Conservation (phyloP, 2,329 filamentous ascomycete genomes). For the Cadophora sp. region DNA sequence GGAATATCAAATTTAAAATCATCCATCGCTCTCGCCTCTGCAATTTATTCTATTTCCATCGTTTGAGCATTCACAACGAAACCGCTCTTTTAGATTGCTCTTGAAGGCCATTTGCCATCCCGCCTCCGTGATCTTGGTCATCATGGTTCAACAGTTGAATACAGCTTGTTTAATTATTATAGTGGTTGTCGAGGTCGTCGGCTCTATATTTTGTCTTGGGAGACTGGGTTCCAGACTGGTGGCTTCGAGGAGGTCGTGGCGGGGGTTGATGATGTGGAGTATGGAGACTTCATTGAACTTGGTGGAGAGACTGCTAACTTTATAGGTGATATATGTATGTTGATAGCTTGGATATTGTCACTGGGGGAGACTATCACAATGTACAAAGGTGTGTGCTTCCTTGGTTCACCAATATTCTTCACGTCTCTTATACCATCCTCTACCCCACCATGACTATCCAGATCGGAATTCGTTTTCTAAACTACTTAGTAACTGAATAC, state of each 20-base stretch:
- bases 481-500: constrained; percentile 28
- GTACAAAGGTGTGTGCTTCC: constrained; percentile 14
- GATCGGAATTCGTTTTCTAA: not conserved
- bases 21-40: not conserved
- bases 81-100: constrained; percentile 1
- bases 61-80: not conserved
- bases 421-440: not conserved
- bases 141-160: constrained; percentile 44
- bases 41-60: not conserved
- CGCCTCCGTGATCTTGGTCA: not conserved
- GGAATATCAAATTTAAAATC: not conserved
- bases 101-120: not conserved
- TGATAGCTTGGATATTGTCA: constrained; percentile 28
- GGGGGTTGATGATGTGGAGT: constrained; percentile 34
- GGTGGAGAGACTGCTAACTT: not conserved
- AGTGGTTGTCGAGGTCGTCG: constrained; percentile 27
- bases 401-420: not conserved
- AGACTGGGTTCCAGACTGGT: constrained; percentile 28
- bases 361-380: constrained; percentile 18
- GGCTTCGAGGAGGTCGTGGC: constrained; percentile 22
- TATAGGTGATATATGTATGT: constrained; percentile 32
- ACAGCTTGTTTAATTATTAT: constrained; percentile 31
- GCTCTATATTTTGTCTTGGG: constrained; percentile 29
- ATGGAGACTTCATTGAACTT: not conserved
- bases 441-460: not conserved